phyloP scores from a whole-genome alignment of 177 flowering plant genomes.

The Tripterygium wilfordii region DNA sequence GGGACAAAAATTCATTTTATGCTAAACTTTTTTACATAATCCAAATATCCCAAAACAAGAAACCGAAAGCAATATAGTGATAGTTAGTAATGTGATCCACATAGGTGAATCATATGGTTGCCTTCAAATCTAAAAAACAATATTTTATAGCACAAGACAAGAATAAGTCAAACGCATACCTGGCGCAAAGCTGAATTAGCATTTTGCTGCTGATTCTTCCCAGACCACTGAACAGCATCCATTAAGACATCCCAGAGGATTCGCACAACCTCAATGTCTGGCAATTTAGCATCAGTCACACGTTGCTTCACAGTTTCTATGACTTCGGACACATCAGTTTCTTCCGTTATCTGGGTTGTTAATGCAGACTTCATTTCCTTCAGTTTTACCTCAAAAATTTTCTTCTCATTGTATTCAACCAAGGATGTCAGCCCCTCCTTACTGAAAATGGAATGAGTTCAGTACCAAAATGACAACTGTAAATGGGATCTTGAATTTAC shows the following conservation, averaged over 20 bases:
- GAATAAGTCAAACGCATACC: constrained; percentile 31
- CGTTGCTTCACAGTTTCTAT: constrained; percentile 81
- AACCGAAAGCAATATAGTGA: no score
- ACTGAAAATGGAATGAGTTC: constrained; percentile 31
- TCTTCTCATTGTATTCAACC: constrained; percentile 93
- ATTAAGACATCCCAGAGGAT: constrained; percentile 92
- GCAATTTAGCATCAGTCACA: constrained; percentile 87
- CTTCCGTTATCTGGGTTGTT: constrained; percentile 85
- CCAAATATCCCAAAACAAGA: no score
- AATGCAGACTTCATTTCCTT: constrained; percentile 91
- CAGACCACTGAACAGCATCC: constrained; percentile 99
- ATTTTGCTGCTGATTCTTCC: constrained; percentile 98
- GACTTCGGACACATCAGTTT: constrained; percentile 79
- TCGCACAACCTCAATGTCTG: constrained; percentile 83
- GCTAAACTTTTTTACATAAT: no score
- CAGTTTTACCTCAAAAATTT: constrained; percentile 85
- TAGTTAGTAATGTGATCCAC: no score
- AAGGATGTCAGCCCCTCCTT: constrained; percentile 70
- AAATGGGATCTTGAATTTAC: no score
- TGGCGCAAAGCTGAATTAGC: constrained; percentile 92
- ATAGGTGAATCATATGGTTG: no score
- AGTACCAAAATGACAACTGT: neutral
- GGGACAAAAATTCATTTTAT: no score
- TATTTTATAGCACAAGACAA: neutral
- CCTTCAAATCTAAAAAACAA: neutral